These are phyloP conservation scores for Spongospora subterranea DNA, from an alignment of 208 protist genomes.

Conservation along the genomic window DNA sequence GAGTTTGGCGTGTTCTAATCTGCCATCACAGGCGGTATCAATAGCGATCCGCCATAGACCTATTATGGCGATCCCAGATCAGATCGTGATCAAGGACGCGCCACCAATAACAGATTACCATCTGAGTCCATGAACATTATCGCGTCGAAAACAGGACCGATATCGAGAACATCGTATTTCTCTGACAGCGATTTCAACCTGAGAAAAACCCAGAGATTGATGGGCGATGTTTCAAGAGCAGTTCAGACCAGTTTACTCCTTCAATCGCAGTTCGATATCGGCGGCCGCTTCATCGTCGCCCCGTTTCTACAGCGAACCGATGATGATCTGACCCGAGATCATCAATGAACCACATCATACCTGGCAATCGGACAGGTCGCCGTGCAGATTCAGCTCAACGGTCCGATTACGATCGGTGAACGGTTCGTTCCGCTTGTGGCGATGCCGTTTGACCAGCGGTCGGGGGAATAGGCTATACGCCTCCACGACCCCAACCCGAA, in stretches of 20 bases:
- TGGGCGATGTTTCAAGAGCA: no score
- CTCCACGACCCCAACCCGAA: neutral
- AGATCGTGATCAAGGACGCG: neutral
- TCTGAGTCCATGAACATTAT: slow-evolving; percentile 20
- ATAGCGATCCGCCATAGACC: neutral
- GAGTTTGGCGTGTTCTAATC: neutral
- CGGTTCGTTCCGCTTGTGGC: neutral
- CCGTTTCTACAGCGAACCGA: neutral
- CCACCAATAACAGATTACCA: neutral
- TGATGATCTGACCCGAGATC: neutral
- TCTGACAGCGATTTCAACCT: neutral
- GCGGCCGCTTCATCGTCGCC: neutral
- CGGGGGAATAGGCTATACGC: neutral
- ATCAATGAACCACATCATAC: neutral
- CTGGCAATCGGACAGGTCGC: neutral
- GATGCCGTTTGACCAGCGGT: slow-evolving; percentile 2
- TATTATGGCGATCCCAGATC: neutral
- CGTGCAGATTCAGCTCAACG: neutral
- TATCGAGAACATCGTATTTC: neutral
- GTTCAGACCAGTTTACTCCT: slow-evolving; percentile 44
- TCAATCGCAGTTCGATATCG: slow-evolving; percentile 13
- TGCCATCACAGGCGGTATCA: neutral
- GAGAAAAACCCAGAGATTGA: neutral
- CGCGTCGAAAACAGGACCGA: slow-evolving; percentile 31
- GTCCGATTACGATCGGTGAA: neutral